Base-by-base conservation (phyloP, 768 basidiomycete genomes). In the Pulveroboletus sp. region DNA sequence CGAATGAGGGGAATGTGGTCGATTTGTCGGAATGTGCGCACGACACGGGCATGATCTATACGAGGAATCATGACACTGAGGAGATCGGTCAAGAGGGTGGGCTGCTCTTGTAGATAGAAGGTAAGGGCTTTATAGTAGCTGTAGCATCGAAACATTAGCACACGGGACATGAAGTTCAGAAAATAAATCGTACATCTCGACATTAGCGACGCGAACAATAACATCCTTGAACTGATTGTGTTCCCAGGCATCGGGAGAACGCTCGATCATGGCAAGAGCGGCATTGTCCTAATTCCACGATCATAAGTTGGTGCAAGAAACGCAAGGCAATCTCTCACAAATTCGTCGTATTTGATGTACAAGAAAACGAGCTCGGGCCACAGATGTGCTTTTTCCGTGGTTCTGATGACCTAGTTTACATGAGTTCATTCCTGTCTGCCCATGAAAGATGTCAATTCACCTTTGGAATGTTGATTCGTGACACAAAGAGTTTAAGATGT, bases 141-240 rank as follows among this genome's bases (percentile, higher is more conserved):
- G 49, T 36, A 43, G 43, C 21, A 32, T 20, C 24, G 31, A 0
- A 31, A 43, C 6, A 7, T 66, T 5, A 65, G 51, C 20, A 17
- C 2, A 42, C 11, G 20, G 6, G 5, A 27, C 17, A 20, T 32
- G 20, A 10, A n/a, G 37, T 42, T 13, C 6, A 32, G 12, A 34
- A 23, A 32, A 5, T 43, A 43, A 2, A 21, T 58, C 82, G 51
- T 68, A 90, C 90, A 99, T 97, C 73, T 99, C 97, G 53, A 98
- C 82, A 62, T 99, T 99, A 40, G 97, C 95, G 19, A 89, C 94
- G 51, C 94, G 90, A 63, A 97, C 90, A 47, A 97, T 80, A 49
- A 97, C 86, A 59, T 98, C 97, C 78, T 98, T 98, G 85, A 99
- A 99, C 68, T 97, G 95, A 62, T 92, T 94, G 73, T 99, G 97